Evolutionary conservation across 2,329 filamentous ascomycete genomes (phyloP).

Genomic region (Fusarium praegraminearum): DNA sequence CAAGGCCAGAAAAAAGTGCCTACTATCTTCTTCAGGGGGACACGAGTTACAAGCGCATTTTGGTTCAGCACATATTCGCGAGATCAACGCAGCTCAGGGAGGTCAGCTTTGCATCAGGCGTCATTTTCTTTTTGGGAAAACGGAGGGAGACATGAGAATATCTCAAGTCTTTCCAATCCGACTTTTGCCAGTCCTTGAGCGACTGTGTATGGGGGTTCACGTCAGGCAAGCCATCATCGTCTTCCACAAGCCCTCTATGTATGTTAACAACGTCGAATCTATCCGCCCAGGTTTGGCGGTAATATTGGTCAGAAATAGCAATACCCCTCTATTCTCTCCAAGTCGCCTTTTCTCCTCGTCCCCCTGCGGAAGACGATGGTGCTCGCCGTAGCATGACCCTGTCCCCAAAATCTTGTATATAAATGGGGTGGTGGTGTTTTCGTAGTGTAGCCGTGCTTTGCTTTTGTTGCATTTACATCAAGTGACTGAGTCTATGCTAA

Average conservation of each 20-base stretch:
- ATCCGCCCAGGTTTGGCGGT: constrained; percentile 50
- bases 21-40: constrained; percentile 46
- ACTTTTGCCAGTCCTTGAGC: constrained; percentile 40
- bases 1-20: constrained; percentile 36
- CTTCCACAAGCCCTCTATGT: constrained; percentile 73
- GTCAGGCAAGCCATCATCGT: constrained; percentile 78
- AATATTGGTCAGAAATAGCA: constrained; percentile 58
- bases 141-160: constrained; percentile 39
- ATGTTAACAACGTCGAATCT: constrained; percentile 67
- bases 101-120: constrained; percentile 50
- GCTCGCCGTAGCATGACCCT: constrained; percentile 66
- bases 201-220: constrained; percentile 45
- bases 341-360: constrained; percentile 51
- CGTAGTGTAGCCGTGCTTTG: constrained; percentile 48
- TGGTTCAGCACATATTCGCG: constrained; percentile 51
- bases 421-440: constrained; percentile 51
- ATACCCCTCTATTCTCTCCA: constrained; percentile 55
- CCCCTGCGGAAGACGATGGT: constrained; percentile 71
- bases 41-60: constrained; percentile 49
- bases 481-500: constrained; percentile 56
- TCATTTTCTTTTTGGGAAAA: constrained; percentile 48
- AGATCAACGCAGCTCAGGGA: constrained; percentile 47
- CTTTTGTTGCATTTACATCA: constrained; percentile 39
- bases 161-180: constrained; percentile 36
- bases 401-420: constrained; percentile 57